Conservation (phyloP, 345 rosid genomes). For the Bruguiera gymnorhiza region DNA sequence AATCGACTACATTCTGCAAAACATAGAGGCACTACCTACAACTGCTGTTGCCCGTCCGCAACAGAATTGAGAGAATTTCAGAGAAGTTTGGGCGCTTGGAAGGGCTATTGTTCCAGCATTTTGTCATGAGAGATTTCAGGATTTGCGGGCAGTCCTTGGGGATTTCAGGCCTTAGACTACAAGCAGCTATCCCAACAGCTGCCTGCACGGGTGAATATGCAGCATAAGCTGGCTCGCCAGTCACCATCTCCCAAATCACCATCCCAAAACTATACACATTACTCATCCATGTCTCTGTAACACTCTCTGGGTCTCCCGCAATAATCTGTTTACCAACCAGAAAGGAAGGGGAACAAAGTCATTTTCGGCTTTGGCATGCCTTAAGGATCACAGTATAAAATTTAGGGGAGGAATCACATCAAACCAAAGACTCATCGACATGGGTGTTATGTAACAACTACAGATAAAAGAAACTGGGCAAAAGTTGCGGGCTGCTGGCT, state of each 20-base stretch:
- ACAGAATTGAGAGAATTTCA: slow-evolving; percentile 54
- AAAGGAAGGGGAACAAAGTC: not conserved
- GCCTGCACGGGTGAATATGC: slow-evolving; percentile 96
- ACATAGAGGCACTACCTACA: slow-evolving; percentile 33
- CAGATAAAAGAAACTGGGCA: not conserved
- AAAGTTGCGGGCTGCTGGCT: slow-evolving; percentile 13
- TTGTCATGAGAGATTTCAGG: slow-evolving; percentile 66
- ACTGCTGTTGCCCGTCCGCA: slow-evolving; percentile 39
- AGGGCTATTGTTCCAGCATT: slow-evolving; percentile 82
- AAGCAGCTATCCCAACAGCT: slow-evolving; percentile 94
- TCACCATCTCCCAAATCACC: slow-evolving; percentile 96
- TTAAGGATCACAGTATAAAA: not conserved
- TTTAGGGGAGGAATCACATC: not conserved
- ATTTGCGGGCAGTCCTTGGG: slow-evolving; percentile 87
- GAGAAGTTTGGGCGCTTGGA: slow-evolving; percentile 77
- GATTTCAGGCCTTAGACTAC: slow-evolving; percentile 88
- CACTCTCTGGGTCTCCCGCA: slow-evolving; percentile 92
- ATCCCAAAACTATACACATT: slow-evolving; percentile 92
- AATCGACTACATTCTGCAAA: not conserved
- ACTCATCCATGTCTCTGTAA: slow-evolving; percentile 95
- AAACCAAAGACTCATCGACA: not conserved
- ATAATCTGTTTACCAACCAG: slow-evolving; percentile 59
- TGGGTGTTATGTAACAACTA: not conserved
- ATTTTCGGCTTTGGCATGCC: not conserved
- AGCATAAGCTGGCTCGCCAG: slow-evolving; percentile 84